A percentile compares a stretch with the other conserved stretches of the same genome.
phyloP scores from a whole-genome alignment of 2,329 filamentous ascomycete species.

The Trichoderma gracile region DNA sequence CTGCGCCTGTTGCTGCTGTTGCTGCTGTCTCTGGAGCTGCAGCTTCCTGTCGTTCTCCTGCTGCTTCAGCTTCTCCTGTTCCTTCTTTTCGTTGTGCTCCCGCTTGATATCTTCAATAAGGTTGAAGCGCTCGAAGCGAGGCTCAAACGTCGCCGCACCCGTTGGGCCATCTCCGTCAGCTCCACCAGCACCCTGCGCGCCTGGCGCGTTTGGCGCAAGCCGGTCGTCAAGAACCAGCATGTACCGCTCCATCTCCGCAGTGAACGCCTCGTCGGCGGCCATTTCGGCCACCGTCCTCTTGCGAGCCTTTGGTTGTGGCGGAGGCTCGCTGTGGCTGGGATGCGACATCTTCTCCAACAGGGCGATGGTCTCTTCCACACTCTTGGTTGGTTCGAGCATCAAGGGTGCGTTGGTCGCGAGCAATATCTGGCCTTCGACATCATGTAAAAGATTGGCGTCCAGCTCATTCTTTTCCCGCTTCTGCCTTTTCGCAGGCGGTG shows the following conservation, averaged over 20 bases:
- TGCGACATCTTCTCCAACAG: conserved; percentile 73
- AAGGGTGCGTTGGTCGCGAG: conserved; percentile 73
- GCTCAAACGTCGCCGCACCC: conserved; percentile 73
- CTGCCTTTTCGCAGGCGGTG: conserved; percentile 63
- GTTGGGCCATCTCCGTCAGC: conserved; percentile 73
- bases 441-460: conserved; percentile 70
- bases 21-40: conserved; percentile 47
- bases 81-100: conserved; percentile 73
- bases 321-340: conserved; percentile 72
- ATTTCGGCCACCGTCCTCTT: conserved; percentile 95
- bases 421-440: conserved; percentile 75
- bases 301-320: conserved; percentile 81
- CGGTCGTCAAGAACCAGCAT: conserved; percentile 93
- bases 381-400: conserved; percentile 73
- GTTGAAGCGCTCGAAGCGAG: conserved; percentile 89
- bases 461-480: conserved; percentile 75
- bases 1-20: conserved; percentile 46
- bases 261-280: conserved; percentile 89
- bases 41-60: conserved; percentile 59
- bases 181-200: conserved; percentile 57
- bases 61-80: conserved; percentile 71
- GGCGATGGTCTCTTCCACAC: conserved; percentile 65
- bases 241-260: conserved; percentile 84
- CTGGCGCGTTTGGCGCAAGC: conserved; percentile 60
- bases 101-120: conserved; percentile 81